phyloP scores from a whole-genome alignment of 805 yeast genomes.

The Suhomyces xylopsoci region DNA sequence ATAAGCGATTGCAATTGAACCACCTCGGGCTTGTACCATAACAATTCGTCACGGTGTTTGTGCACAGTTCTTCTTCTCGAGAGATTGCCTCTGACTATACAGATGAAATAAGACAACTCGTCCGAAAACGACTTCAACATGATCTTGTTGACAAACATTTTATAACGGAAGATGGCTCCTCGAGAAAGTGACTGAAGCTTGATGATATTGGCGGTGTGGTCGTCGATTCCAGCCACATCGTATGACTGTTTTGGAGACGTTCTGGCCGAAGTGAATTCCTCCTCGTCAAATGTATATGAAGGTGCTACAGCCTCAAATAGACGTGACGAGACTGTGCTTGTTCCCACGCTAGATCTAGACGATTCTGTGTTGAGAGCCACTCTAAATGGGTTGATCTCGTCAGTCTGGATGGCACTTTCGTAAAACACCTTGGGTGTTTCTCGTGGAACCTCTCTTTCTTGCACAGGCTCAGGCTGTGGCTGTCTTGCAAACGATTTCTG shows the following conservation, averaged over 20 bases:
- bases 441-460: background rate
- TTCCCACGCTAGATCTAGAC: slow-evolving; percentile 2
- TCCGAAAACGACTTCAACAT: slow-evolving; percentile 56
- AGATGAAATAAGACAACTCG: slow-evolving; percentile 48
- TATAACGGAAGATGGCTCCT: slow-evolving; percentile 66
- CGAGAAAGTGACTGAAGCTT: slow-evolving; percentile 66
- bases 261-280: background rate
- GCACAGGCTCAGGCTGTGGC: background rate
- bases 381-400: slow-evolving; percentile 6
- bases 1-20: slow-evolving; percentile 40
- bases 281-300: slow-evolving; percentile 1
- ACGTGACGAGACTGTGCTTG: slow-evolving; percentile 3
- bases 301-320: background rate
- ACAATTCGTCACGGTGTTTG: slow-evolving; percentile 33
- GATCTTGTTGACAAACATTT: slow-evolving; percentile 58
- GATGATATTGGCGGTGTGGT: slow-evolving; percentile 29
- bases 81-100: slow-evolving; percentile 50
- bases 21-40: slow-evolving; percentile 27
- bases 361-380: background rate
- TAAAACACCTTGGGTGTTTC: slow-evolving; percentile 4
- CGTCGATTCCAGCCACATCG: background rate
- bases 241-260: background rate
- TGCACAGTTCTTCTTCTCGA: slow-evolving; percentile 29
- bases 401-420: slow-evolving; percentile 7
- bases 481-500: slow-evolving; percentile 1